Base-by-base conservation (phyloP, 345 rosid genomes). In the Pistacia integerrima region DNA sequence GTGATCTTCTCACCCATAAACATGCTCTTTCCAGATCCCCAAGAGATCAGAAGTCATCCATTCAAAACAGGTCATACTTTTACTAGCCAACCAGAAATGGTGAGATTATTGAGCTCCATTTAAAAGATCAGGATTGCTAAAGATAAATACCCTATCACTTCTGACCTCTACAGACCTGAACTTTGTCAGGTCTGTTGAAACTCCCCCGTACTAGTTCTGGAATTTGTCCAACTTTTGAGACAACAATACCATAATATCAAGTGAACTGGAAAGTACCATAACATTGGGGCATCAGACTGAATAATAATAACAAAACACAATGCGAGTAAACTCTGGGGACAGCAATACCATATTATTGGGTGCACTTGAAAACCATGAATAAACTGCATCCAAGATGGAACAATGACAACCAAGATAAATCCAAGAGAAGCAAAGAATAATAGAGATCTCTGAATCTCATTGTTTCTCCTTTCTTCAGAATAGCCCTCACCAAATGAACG, bases 311-410 rank as follows among this genome's bases (percentile, higher is more conserved):
- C 30, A 41, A 67, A 44, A 36, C 0, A n/a, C 17, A 54, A 9
- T 38, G 54, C 5, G 44, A 65, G 68, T 62, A 30, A 64, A 77
- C 61, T 57, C 65, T 46, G 11, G 61, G 65, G 55, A 73, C 18
- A 25, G 49, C 49, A 68, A 74, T 93, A 96, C 98, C 99, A 92
- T 79, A 91, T 78, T 14, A 88, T 49, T 62, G 98, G 99, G 84
- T 96, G 99, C 67, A 78, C 84, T 60, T 86, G 73, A 87, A 96
- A 96, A 76, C 90, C 85, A 30, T 84, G 93, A 72, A 92, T 93
- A 76, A 89, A 85, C 79, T 90, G 91, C 91, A 93, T 96, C 99
- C 98, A 93, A 36, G 86, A 85, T 41, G 98, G 99, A 38, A 86
- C 78, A 74, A 88, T 66, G 70, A 80, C 71, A 9, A 79, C 30